phyloP scores from a whole-genome alignment of 2,329 filamentous ascomycete species.

The Esteya vermicola region DNA sequence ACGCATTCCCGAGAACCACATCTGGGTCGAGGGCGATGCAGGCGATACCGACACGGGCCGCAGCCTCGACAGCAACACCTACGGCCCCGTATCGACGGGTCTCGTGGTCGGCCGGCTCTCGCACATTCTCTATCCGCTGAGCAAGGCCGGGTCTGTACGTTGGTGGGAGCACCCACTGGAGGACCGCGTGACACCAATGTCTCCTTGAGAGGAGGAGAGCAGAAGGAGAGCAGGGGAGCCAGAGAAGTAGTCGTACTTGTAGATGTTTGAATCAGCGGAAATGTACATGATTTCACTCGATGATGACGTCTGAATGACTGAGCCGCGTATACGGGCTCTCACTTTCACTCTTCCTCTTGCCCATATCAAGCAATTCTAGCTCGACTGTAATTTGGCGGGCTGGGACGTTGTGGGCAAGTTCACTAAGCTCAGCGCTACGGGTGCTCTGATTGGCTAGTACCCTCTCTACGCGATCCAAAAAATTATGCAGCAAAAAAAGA shows the following conservation, averaged over 20 bases:
- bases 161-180: constrained; percentile 37
- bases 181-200: constrained; percentile 3
- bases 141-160: constrained; percentile 39
- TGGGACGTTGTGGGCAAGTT: no score
- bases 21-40: constrained; percentile 93
- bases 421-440: background rate
- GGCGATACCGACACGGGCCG: constrained; percentile 48
- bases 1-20: constrained; percentile 65
- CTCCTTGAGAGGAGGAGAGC: background rate
- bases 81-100: constrained; percentile 66
- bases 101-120: constrained; percentile 64
- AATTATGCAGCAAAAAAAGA: background rate
- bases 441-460: background rate
- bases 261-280: background rate
- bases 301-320: no score
- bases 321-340: no score
- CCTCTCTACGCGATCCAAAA: background rate
- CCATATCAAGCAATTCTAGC: background rate
- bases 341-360: background rate
- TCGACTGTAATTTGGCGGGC: no score
- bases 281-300: no score
- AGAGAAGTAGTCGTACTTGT: no score
- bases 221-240: background rate
- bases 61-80: constrained; percentile 75
- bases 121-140: constrained; percentile 56